Percentiles rank a stretch among this genome's conserved stretches.
Evolutionary conservation across 2,329 filamentous ascomycete genomes (phyloP).

Genomic region (Didymella sp.): DNA sequence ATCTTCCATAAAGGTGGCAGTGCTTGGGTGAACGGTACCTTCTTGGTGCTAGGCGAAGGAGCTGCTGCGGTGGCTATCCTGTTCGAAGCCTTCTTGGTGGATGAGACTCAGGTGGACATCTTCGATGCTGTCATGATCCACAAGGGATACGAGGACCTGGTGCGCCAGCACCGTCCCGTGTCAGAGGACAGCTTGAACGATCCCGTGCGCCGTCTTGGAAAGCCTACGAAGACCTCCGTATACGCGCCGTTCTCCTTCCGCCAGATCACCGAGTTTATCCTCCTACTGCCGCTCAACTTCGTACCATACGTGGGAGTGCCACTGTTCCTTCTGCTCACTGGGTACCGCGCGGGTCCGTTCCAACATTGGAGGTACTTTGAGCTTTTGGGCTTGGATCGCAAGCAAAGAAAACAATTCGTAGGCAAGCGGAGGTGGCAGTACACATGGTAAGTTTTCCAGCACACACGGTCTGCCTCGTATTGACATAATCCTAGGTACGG

Average conservation of each 20-base stretch:
- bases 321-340: constrained; percentile 86
- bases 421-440: constrained; percentile 77
- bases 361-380: constrained; percentile 92
- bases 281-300: constrained; percentile 75
- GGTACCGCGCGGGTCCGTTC: constrained; percentile 84
- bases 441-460: constrained; percentile 66
- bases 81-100: constrained; percentile 63
- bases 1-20: constrained; percentile 81
- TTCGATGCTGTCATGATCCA: constrained; percentile 82
- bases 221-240: constrained; percentile 75
- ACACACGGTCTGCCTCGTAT: background rate
- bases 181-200: constrained; percentile 71
- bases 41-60: constrained; percentile 77
- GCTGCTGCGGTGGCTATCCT: constrained; percentile 66
- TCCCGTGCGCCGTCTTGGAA: constrained; percentile 80
- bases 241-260: constrained; percentile 89
- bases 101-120: constrained; percentile 77
- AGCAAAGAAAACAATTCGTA: constrained; percentile 75
- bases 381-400: constrained; percentile 74
- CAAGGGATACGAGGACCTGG: constrained; percentile 68
- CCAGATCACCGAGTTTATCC: constrained; percentile 85
- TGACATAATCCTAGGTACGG: constrained; percentile 69
- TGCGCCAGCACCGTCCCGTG: constrained; percentile 59
- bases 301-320: constrained; percentile 83
- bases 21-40: constrained; percentile 88